Evolutionary conservation across 2,329 filamentous ascomycete genomes (phyloP), one percentile per base, ranked within the genome.

Genomic region (Pseudocercospora cruenta): DNA sequence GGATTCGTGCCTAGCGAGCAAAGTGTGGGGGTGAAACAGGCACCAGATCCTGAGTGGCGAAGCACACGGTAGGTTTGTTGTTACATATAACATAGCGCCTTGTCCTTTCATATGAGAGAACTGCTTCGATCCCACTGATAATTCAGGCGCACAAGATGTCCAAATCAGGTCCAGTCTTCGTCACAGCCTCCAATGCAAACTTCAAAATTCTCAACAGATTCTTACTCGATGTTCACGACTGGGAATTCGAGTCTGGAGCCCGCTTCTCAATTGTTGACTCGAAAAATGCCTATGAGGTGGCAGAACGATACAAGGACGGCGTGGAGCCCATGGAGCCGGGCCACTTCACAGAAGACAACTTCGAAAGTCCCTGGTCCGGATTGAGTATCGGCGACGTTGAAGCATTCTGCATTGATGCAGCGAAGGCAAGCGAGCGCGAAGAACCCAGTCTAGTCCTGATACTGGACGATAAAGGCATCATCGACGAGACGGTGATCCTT

Each of bases 121-220:
- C 33, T 10, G 33, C 33, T 36, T 16, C 33, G 14, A 36, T 36
- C 33, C 33, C 28, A 31, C 28, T 14, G 31, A 33, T 36, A 36
- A 3, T 43, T 8, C 6, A 19, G 1, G 16, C 39, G 8, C 51
- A 24, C 26, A 33, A 55, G 8, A 64, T 64, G 62, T 59, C 62
- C 4, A 53, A 12, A 14, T 55, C 22, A 4, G 67, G 53, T 22
- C 54, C 58, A 12, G 60, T 71, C 54, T 69, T 71, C 64, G 59
- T 71, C 57, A 71, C 63, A 14, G 67, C 67, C 3, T 49, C 65
- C 16, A 51, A 58, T 10, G 65, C 65, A 51, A 64, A 67, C 60
- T 39, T 58, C 53, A 68, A 69, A 60, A 28, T 39, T 22, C 43
- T 67, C 36, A 71, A 71, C 31, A 62, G 62, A 26, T 57, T 71